Evolutionary conservation across 169 alveolate species (phyloP).

Genomic region (Eimeria necatrix): DNA sequence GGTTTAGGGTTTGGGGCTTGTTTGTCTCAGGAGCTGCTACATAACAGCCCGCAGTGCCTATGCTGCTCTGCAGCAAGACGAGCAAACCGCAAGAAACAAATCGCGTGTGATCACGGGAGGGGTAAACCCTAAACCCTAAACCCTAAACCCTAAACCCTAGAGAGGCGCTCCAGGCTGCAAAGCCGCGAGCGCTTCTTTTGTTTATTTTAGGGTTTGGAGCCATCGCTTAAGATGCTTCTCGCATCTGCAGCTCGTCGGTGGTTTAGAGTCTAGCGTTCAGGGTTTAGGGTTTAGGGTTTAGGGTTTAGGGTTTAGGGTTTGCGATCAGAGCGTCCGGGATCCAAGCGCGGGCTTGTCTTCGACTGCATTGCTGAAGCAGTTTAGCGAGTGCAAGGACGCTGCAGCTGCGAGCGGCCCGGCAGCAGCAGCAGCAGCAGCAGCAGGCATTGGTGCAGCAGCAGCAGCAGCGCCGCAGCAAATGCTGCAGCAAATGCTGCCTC

Average conservation of each 20-base stretch:
- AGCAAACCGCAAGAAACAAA: conserved; percentile 3
- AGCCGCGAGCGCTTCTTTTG: background rate
- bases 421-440: background rate
- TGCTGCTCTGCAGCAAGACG: conserved; percentile 42
- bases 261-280: background rate
- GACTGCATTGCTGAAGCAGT: conserved; percentile 54
- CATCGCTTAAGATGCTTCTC: background rate
- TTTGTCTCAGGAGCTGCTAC: conserved; percentile 13
- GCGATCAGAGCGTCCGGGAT: conserved; percentile 1
- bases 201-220: background rate
- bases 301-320: conserved; percentile 31
- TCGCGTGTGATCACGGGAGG: background rate
- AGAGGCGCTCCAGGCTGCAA: background rate
- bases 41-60: background rate
- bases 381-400: background rate
- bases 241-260: background rate
- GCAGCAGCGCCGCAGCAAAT: conserved; percentile 16
- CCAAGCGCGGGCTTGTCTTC: conserved; percentile 49
- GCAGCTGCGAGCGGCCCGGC: background rate
- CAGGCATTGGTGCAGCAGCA: background rate
- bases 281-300: conserved; percentile 38
- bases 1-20: conserved; percentile 36
- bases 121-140: conserved; percentile 36
- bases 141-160: conserved; percentile 48
- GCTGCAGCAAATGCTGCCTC: conserved; percentile 29